These are phyloP conservation scores for Gilbertella persicaria DNA, from an alignment of 371 early-diverging fungal genomes.

Conservation along the genomic window DNA sequence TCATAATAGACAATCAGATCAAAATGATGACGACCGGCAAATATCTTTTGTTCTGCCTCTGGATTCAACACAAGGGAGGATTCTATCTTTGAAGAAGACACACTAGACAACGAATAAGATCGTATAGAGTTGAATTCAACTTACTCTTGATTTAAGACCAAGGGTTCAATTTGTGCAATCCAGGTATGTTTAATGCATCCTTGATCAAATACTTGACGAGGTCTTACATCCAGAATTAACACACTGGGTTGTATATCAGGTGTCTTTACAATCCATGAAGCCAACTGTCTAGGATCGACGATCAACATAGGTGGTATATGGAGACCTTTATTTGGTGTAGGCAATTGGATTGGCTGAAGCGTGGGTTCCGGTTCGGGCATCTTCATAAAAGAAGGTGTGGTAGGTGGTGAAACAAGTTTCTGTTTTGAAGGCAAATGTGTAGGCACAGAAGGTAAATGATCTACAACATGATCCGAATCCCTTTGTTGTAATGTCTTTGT, in stretches of 20 bases:
- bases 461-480: constrained; percentile 5
- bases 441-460: constrained; percentile 18
- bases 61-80: constrained; percentile 29
- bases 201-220: constrained; percentile 61
- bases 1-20: constrained; percentile 81
- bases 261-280: constrained; percentile 34
- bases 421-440: constrained; percentile 15
- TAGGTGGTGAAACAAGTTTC: constrained; percentile 10
- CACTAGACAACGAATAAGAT: constrained; percentile 2
- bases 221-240: constrained; percentile 85
- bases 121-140: neutral
- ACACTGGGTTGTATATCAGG: constrained; percentile 39
- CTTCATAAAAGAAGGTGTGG: constrained; percentile 7
- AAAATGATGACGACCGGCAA: constrained; percentile 65
- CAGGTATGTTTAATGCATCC: constrained; percentile 74
- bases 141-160: constrained; percentile 57
- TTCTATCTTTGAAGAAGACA: constrained; percentile 11
- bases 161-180: constrained; percentile 76
- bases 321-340: constrained; percentile 25
- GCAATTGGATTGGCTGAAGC: constrained; percentile 13
- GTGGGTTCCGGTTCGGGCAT: constrained; percentile 16
- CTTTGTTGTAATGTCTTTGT: constrained; percentile 10
- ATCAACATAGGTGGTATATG: constrained; percentile 26
- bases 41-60: constrained; percentile 58
- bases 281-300: constrained; percentile 46